phyloP scores from a whole-genome alignment of 1,139 yeast species.

The Debaryomyces robertsiae region DNA sequence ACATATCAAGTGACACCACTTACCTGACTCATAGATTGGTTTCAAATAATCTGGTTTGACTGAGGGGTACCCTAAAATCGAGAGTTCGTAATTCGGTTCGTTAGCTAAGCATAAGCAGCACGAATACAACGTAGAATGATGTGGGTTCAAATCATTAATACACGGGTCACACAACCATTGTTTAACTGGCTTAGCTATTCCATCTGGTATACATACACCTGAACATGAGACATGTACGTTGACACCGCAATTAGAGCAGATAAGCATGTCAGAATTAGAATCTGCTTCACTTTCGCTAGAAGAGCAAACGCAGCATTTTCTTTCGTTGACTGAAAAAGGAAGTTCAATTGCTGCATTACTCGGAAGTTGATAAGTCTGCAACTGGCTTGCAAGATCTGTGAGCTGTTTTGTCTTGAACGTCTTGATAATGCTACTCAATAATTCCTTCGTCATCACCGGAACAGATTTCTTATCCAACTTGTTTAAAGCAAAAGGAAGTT shows the following conservation, averaged over 20 bases:
- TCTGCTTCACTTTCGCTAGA: constrained; percentile 30
- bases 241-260: constrained; percentile 71
- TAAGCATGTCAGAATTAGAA: constrained; percentile 36
- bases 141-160: constrained; percentile 66
- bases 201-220: constrained; percentile 46
- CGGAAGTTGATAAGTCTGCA: constrained; percentile 26
- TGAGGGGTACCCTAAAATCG: constrained; percentile 41
- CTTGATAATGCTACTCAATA: constrained; percentile 16
- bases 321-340: constrained; percentile 28
- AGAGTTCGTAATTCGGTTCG: constrained; percentile 49
- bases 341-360: constrained; percentile 21
- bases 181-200: constrained; percentile 27
- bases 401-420: constrained; percentile 25
- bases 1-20: constrained; percentile 85
- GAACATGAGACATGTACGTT: constrained; percentile 73
- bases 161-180: constrained; percentile 88
- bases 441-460: constrained; percentile 16
- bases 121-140: constrained; percentile 56
- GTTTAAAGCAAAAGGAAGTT: constrained; percentile 11
- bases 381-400: constrained; percentile 24
- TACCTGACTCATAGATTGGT: constrained; percentile 60
- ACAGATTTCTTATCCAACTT: constrained; percentile 19
- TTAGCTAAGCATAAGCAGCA: constrained; percentile 70
- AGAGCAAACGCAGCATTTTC: constrained; percentile 63
- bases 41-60: constrained; percentile 69